These are phyloP conservation scores for Nannochloris sp. DNA, from an alignment of 139 green algal species.

Conservation along the genomic window DNA sequence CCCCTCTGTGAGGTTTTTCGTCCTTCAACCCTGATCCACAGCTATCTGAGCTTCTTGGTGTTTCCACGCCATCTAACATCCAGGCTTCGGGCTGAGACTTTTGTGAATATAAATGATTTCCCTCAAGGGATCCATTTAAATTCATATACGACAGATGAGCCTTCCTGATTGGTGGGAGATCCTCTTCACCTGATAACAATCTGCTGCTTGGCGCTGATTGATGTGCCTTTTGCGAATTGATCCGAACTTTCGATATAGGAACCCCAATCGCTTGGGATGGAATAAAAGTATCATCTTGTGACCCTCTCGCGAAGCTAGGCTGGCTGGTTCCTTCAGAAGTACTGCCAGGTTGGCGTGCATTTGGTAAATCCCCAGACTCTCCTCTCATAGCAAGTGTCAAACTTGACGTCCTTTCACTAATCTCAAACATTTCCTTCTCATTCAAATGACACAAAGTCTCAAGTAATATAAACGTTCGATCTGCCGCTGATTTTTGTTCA, in stretches of 20 bases:
- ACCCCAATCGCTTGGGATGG: neutral
- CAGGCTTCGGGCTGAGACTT: slow-evolving; percentile 1
- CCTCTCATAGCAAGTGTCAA: too few relatives aligned
- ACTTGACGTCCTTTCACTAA: too few relatives aligned
- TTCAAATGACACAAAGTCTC: too few relatives aligned
- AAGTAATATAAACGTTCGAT: too few relatives aligned
- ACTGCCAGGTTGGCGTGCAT: too few relatives aligned
- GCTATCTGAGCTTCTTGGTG: neutral
- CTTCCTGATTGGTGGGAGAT: slow-evolving; percentile 1
- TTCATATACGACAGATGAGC: neutral
- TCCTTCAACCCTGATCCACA: neutral
- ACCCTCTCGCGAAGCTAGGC: neutral
- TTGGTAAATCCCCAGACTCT: too few relatives aligned
- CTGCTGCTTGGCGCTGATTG: neutral
- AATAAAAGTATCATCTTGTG: neutral
- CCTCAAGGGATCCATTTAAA: neutral
- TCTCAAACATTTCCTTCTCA: too few relatives aligned
- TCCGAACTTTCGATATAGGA: neutral
- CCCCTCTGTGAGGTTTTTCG: neutral
- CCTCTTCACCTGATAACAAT: neutral
- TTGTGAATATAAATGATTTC: neutral
- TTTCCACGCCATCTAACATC: neutral
- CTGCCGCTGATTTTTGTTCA: too few relatives aligned
- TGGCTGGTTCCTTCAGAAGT: neutral
- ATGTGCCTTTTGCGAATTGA: neutral